Evolutionary conservation across 2,329 filamentous ascomycete species (phyloP).

Genomic region (Tolypocladium inflatum): DNA sequence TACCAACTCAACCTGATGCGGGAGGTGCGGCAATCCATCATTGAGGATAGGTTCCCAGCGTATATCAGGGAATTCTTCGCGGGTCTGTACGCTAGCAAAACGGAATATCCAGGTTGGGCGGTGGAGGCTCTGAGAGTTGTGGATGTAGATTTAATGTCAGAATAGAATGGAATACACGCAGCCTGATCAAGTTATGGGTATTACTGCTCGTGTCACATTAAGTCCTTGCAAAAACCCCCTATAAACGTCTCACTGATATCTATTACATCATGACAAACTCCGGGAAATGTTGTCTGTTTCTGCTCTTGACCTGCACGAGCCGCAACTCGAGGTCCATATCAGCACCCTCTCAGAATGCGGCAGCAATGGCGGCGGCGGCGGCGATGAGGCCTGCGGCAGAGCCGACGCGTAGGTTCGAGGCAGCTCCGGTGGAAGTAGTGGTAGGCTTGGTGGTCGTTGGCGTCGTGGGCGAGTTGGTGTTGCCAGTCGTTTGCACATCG

Average conservation of each 20-base stretch:
- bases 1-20: slow-evolving; percentile 83
- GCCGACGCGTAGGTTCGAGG: slow-evolving; percentile 9
- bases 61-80: slow-evolving; percentile 74
- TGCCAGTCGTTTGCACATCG: not conserved
- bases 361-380: slow-evolving; percentile 10
- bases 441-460: not conserved
- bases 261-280: not conserved
- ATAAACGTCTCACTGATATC: not conserved
- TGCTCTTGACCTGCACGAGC: not conserved
- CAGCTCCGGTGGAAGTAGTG: slow-evolving; percentile 7
- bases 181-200: not conserved
- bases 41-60: slow-evolving; percentile 70
- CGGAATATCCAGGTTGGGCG: slow-evolving; percentile 73
- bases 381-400: slow-evolving; percentile 12
- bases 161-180: not conserved
- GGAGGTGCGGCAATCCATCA: slow-evolving; percentile 62
- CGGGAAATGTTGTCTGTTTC: not conserved
- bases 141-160: slow-evolving; percentile 53
- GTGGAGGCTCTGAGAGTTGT: slow-evolving; percentile 69
- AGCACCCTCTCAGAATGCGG: slow-evolving; percentile 11
- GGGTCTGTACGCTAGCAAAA: slow-evolving; percentile 53
- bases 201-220: not conserved
- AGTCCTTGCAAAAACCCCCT: not conserved
- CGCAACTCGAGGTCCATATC: not conserved
- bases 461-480: not conserved